phyloP scores from a whole-genome alignment of 306 rosid species.

The Dalbergia cochinchinensis region DNA sequence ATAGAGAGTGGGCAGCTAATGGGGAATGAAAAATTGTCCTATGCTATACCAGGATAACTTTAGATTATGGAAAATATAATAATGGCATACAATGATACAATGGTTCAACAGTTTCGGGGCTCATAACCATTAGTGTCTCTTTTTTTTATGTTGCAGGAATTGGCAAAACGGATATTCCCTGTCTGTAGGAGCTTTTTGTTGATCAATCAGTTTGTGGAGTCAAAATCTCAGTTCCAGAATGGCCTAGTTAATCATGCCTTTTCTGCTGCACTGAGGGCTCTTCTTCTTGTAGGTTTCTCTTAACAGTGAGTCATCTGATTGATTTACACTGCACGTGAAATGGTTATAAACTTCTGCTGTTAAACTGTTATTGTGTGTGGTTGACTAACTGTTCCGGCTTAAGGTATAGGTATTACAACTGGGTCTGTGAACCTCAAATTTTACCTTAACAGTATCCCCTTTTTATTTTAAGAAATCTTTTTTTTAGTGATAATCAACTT shows the following conservation, averaged over 20 bases:
- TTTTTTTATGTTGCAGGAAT: slow-evolving; percentile 68
- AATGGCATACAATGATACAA: slow-evolving; percentile 21
- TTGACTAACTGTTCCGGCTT: not conserved
- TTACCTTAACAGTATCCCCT: not conserved
- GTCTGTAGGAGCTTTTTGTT: slow-evolving; percentile 83
- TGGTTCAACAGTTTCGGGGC: not conserved
- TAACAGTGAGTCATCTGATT: slow-evolving; percentile 48
- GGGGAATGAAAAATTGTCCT: slow-evolving; percentile 7
- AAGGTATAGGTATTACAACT: not conserved
- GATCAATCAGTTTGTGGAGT: slow-evolving; percentile 86
- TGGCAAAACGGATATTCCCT: slow-evolving; percentile 88
- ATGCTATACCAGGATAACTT: not conserved
- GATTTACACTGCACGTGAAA: slow-evolving; percentile 34
- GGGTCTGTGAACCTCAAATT: not conserved
- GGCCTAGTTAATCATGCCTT: slow-evolving; percentile 98
- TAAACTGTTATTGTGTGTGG: slow-evolving; percentile 8
- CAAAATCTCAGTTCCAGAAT: slow-evolving; percentile 88
- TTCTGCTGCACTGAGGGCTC: slow-evolving; percentile 94
- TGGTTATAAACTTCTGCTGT: slow-evolving; percentile 19
- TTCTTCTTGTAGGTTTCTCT: slow-evolving; percentile 80
- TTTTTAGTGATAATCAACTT: not conserved
- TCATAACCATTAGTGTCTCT: slow-evolving; percentile 13
- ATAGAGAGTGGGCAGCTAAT: slow-evolving; percentile 11
- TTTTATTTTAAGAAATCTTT: not conserved
- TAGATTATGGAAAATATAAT: slow-evolving; percentile 19